Base-by-base conservation (phyloP, 2,329 filamentous ascomycete species). In the Chaetomiaceae sp. region DNA sequence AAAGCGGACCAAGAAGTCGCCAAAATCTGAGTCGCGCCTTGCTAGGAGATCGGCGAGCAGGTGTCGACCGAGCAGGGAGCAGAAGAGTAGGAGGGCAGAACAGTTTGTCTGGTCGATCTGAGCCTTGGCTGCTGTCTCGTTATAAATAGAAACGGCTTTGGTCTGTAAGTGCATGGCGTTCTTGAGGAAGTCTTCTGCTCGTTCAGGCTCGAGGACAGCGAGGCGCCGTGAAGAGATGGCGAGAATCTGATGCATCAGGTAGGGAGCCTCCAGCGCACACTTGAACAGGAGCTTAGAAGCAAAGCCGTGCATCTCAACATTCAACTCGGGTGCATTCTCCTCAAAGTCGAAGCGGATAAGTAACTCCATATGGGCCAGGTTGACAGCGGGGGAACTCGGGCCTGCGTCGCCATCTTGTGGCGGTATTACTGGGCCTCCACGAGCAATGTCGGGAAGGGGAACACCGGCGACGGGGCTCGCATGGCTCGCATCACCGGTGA, bases 11-110 rank as follows among this genome's bases (percentile, higher is more conserved):
- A 77, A 62, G 44, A 76, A 75, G 36, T 55, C 56, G 43, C 70
- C 67, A 41, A 79, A 73, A 37, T 68, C 60, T 13, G 67, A 67
- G 29, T 73, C 67, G 50, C 70, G 66, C 48, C 63, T 57, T n/a
- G 61, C 57, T 3, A 78, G 65, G 1, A 73, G 72, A 53, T 80
- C 75, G 54, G 71, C 74, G 3, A 81, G 67, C 34, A 74, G 67
- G 49, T 79, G 75, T 2, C 77, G 67, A 44, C 74, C 72, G 1
- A 77, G 64, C 4, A 71, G 57, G n/a, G 69, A 66, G 13, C 74
- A 69, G 62, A 76, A 77, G 13, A 76, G 62, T 38, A 75, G 70
- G 14, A 73, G 67, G 5, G 72, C 67, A 23, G 73, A 64, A 48
- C 66, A 70, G 47, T 66, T 67, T 5, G 67, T 65, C 25, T 67